Percentiles rank a stretch among this genome's conserved stretches.
Evolutionary conservation across 2,329 filamentous ascomycete genomes (phyloP).

Genomic region (Scorias spongiosa): DNA sequence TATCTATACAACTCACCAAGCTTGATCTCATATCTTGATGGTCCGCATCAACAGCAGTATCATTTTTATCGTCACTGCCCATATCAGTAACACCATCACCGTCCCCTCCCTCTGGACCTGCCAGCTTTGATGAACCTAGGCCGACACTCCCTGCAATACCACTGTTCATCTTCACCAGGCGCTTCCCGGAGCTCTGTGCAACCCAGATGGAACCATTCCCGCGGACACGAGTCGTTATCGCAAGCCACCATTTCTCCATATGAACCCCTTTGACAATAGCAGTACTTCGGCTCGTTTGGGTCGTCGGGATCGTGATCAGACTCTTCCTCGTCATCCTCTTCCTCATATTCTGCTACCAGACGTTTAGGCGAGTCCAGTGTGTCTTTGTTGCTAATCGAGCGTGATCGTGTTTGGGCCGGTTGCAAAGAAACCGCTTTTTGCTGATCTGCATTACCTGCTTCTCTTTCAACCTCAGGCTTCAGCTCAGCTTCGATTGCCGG

Average conservation of each 20-base stretch:
- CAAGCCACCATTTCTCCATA: slow-evolving; percentile 55
- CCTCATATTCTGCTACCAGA: not conserved
- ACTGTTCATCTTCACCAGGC: slow-evolving; percentile 37
- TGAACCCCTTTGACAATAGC: slow-evolving; percentile 49
- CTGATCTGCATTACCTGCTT: not conserved
- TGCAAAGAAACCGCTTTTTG: slow-evolving; percentile 1
- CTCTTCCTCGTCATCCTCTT: slow-evolving; percentile 16
- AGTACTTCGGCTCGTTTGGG: slow-evolving; percentile 45
- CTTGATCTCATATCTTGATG: too few species aligned
- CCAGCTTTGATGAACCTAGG: slow-evolving; percentile 6
- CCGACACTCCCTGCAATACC: slow-evolving; percentile 39
- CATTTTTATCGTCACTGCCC: too few species aligned
- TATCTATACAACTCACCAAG: too few species aligned
- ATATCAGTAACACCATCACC: not conserved
- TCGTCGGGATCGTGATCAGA: slow-evolving; percentile 28
- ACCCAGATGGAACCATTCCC: slow-evolving; percentile 53
- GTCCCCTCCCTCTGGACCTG: slow-evolving; percentile 1
- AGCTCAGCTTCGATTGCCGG: too few species aligned
- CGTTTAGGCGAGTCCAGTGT: not conserved
- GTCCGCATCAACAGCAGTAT: too few species aligned
- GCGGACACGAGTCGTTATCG: slow-evolving; percentile 48
- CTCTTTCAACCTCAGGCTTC: not conserved
- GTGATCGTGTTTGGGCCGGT: not conserved
- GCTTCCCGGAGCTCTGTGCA: slow-evolving; percentile 47
- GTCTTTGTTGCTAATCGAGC: not conserved